phyloP scores from a whole-genome alignment of 2,329 filamentous ascomycete genomes.

The Pseudogymnoascus sp. region DNA sequence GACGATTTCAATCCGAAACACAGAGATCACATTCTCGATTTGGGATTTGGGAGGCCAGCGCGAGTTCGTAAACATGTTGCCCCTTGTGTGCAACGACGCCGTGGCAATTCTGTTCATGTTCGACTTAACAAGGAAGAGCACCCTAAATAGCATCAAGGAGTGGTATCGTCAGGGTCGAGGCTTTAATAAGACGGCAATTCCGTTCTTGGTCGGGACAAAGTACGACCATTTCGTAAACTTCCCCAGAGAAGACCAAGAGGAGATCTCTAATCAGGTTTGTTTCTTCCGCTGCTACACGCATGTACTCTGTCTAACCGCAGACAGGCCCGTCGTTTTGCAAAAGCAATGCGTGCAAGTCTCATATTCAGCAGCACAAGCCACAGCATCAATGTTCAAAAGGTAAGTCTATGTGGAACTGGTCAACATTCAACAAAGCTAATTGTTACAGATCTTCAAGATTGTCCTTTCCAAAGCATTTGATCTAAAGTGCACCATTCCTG shows the following conservation, averaged over 20 bases:
- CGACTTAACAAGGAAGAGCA: slow-evolving; percentile 94
- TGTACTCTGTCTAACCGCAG: background rate
- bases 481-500: slow-evolving; percentile 95
- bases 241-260: slow-evolving; percentile 91
- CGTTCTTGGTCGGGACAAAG: slow-evolving; percentile 93
- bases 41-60: slow-evolving; percentile 97
- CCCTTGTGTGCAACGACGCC: slow-evolving; percentile 97
- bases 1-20: slow-evolving; percentile 98
- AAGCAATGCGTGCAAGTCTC: slow-evolving; percentile 93
- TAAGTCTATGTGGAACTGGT: slow-evolving; percentile 30
- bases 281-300: background rate
- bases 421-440: background rate
- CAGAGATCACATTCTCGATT: slow-evolving; percentile 98
- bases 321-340: slow-evolving; percentile 91
- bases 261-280: slow-evolving; percentile 87
- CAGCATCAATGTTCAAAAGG: slow-evolving; percentile 99
- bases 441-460: slow-evolving; percentile 93
- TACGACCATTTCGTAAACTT: slow-evolving; percentile 99
- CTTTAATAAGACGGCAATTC: slow-evolving; percentile 99
- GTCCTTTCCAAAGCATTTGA: slow-evolving; percentile 98
- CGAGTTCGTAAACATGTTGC: slow-evolving; percentile 99
- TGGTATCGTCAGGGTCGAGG: slow-evolving; percentile 97
- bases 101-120: slow-evolving; percentile 99
- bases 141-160: slow-evolving; percentile 97
- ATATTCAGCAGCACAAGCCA: slow-evolving; percentile 99